Percentiles rank a stretch among this genome's conserved stretches.
These are phyloP conservation scores for Boletus tomentosulus DNA, from an alignment of 768 basidiomycete genomes.

Conservation along the genomic window DNA sequence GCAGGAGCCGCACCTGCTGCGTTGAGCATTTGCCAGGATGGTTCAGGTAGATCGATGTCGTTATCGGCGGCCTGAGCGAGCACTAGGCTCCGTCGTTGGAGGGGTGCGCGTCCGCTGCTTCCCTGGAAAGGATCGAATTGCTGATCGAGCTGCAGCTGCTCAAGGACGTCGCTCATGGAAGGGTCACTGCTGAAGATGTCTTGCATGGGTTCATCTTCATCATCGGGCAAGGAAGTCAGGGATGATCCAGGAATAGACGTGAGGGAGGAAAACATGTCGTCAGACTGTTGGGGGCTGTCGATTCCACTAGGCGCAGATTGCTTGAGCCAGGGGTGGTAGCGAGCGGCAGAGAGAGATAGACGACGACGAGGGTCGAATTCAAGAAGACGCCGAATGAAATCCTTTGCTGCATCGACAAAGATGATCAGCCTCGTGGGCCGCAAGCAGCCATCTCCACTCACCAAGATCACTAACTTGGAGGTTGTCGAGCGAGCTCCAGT, in stretches of 20 bases:
- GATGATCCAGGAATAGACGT: conserved; percentile 15
- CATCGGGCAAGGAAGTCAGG: conserved; percentile 21
- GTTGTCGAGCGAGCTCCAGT: conserved; percentile 50
- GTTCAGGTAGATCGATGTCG: conserved; percentile 41
- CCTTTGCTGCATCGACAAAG: conserved; percentile 47
- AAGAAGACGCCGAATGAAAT: conserved; percentile 68
- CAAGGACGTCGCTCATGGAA: conserved; percentile 31
- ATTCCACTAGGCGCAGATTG: background rate
- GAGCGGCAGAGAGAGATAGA: conserved; percentile 68
- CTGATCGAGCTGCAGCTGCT: conserved; percentile 32
- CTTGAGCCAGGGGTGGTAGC: conserved; percentile 74
- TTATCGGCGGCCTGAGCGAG: conserved; percentile 44
- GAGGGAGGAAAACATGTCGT: conserved; percentile 5
- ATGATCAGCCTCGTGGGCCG: background rate
- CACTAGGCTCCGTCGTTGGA: conserved; percentile 48
- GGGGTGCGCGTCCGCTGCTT: conserved; percentile 19
- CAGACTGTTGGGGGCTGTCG: conserved; percentile 1
- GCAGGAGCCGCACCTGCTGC: conserved; percentile 19
- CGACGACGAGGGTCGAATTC: conserved; percentile 58
- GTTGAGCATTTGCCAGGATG: conserved; percentile 55
- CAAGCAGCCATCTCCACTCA: conserved; percentile 26
- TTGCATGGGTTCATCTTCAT: conserved; percentile 17
- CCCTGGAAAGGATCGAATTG: conserved; percentile 5
- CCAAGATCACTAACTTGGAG: conserved; percentile 43
- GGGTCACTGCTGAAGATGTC: conserved; percentile 13